Evolutionary conservation across 78 protist species (phyloP).

Genomic region (Mastigamoeba balamuthi): DNA sequence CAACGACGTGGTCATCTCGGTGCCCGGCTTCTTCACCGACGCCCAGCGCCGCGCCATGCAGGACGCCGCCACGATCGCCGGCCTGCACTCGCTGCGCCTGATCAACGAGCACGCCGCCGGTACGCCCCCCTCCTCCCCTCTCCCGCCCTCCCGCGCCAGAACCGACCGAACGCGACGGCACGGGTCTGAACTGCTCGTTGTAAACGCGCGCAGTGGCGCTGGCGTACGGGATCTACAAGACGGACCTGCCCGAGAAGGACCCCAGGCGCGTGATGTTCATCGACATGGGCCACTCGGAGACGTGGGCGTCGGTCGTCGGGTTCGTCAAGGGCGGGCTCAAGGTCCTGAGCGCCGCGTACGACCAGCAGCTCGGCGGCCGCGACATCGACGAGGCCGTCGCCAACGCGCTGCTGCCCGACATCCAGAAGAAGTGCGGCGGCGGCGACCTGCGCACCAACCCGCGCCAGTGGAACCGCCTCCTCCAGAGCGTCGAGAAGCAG

Average conservation of each 20-base stretch:
- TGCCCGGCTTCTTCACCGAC: conserved; percentile 79
- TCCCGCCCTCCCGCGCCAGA: background rate
- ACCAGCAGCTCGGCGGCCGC: conserved; percentile 68
- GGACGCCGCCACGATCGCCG: conserved; percentile 82
- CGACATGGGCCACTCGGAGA: conserved; percentile 78
- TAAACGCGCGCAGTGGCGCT: conserved; percentile 59
- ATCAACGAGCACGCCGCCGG: conserved; percentile 82
- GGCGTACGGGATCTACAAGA: conserved; percentile 78
- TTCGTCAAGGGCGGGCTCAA: conserved; percentile 69
- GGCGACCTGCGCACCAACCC: conserved; percentile 47
- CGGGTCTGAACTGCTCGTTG: no score
- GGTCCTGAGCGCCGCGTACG: conserved; percentile 48
- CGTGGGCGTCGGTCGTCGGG: conserved; percentile 44
- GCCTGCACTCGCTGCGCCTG: conserved; percentile 69
- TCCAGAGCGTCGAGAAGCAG: conserved; percentile 61
- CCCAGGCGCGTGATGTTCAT: conserved; percentile 56
- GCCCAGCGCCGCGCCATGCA: conserved; percentile 74
- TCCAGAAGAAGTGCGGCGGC: conserved; percentile 35
- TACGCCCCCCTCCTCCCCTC: background rate
- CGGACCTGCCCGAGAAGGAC: conserved; percentile 56
- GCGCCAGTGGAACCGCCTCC: conserved; percentile 62
- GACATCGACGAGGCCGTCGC: conserved; percentile 48
- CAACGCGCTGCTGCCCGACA: no score
- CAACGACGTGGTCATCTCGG: conserved; percentile 64
- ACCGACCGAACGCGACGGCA: no score